Evolutionary conservation across 202 grass and related monocot species (phyloP), one percentile per base, ranked within the genome.

Genomic region (Zoysia matrella): DNA sequence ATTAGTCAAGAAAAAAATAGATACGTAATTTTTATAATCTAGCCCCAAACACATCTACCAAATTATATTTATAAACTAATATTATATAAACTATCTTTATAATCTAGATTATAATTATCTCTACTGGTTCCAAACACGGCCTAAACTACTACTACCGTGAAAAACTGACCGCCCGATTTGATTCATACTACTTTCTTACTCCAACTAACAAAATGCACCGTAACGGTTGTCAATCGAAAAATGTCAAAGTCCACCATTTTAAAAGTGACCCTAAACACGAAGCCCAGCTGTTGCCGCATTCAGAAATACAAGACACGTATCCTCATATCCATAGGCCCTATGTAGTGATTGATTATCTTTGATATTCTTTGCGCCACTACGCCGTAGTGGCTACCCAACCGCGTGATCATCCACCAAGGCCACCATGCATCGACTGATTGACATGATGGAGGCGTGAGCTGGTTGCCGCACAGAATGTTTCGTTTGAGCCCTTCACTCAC

Each of bases 401-500:
- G 62, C 36, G 47, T 22, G 72, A 47, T 40, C n/a, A 65, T 54
- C 13, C 51, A 72, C 39, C 22, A 80, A 46, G 30, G 51, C 12
- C 41, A 36, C 12, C 18, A 74, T 47, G 41, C 70, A n/a, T 52
- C 8, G 51, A 50, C 66, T 58, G 75, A 30, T 75, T 56, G 71
- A 1, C 49, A 57, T 71, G 51, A 77, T 89, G 77, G 67, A 70
- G 15, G 9, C 3, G 73, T 82, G 78, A 86, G 83, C 61, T 86
- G 68, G 54, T 82, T 67, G 69, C 73, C 73, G 60, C 67, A 48
- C 14, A 22, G 48, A 52, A 72, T 72, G 66, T 46, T 57, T 30
- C 76, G 0, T 36, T 44, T 60, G 66, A 12, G 56, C 76, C 65
- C 11, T 18, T 76, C 77, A 22, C n/a, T 49, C 30, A 36, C 30